These are phyloP conservation scores for Chlorella sp. DNA, from an alignment of 139 green algal species.

Conservation along the genomic window DNA sequence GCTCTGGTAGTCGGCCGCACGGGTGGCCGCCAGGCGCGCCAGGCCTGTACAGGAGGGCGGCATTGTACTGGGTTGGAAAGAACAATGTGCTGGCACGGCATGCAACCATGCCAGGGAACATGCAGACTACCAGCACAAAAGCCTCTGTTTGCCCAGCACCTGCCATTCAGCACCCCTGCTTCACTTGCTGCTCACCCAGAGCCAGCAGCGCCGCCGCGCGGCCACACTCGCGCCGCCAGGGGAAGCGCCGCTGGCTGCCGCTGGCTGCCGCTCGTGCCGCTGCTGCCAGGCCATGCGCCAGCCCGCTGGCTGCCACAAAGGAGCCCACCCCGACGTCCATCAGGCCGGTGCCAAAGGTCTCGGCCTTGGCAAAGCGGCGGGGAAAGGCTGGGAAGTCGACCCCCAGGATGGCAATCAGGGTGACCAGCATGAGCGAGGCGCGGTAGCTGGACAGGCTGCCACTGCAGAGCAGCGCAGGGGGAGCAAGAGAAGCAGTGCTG, in stretches of 20 bases:
- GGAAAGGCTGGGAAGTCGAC: slow-evolving; percentile 93
- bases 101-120: too few species aligned
- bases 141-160: not conserved
- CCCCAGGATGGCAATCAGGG: slow-evolving; percentile 86
- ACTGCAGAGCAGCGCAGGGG: slow-evolving; percentile 30
- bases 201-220: slow-evolving; percentile 4
- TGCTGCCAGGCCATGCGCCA: slow-evolving; percentile 39
- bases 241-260: not conserved
- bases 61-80: not conserved
- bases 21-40: slow-evolving; percentile 55
- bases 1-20: slow-evolving; percentile 75
- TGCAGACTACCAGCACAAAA: not conserved
- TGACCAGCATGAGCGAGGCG: slow-evolving; percentile 77
- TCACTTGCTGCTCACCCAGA: not conserved
- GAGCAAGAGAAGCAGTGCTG: not conserved
- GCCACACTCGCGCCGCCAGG: not conserved
- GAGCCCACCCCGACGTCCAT: slow-evolving; percentile 94
- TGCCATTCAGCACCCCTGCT: not conserved
- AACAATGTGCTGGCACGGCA: too few species aligned
- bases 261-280: not conserved
- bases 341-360: slow-evolving; percentile 79
- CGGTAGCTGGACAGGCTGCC: slow-evolving; percentile 68
- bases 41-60: slow-evolving; percentile 25
- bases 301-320: slow-evolving; percentile 76
- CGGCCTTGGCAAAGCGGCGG: slow-evolving; percentile 79